phyloP scores from a whole-genome alignment of 441 rosid genomes.

The Dalechampia spathulata region DNA sequence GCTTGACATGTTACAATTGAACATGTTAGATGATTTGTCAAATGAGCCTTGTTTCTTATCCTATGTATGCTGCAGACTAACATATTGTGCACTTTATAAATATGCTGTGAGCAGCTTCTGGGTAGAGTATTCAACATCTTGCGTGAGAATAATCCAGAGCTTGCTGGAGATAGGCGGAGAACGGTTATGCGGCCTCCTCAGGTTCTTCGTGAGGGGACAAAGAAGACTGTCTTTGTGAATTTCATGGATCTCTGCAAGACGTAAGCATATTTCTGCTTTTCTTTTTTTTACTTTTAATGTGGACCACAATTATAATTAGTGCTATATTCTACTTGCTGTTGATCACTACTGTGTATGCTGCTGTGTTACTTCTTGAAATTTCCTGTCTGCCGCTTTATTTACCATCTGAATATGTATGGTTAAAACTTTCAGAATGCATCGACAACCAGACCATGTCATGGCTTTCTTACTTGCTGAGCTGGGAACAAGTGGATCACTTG shows the following conservation, averaged over 20 bases:
- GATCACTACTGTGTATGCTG: not conserved
- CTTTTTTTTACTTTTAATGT: not conserved
- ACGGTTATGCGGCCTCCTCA: constrained; percentile 75
- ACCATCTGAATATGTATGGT: too few relatives aligned
- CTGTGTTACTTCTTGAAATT: not conserved
- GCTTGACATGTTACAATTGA: too few relatives aligned
- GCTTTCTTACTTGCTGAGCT: constrained; percentile 55
- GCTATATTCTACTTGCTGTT: not conserved
- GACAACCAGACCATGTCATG: constrained; percentile 72
- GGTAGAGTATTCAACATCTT: constrained; percentile 63
- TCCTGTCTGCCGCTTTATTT: too few relatives aligned
- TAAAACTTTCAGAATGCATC: constrained; percentile 75
- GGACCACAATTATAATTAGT: not conserved
- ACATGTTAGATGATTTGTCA: too few relatives aligned
- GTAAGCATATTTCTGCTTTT: constrained; percentile 27
- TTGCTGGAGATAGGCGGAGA: constrained; percentile 66
- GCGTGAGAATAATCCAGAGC: constrained; percentile 68
- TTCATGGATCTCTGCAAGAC: constrained; percentile 81
- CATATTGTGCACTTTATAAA: not conserved
- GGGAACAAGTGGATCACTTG: constrained; percentile 62
- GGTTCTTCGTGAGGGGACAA: constrained; percentile 75
- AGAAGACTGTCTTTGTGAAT: constrained; percentile 72
- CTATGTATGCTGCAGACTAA: too few relatives aligned
- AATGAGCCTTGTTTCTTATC: too few relatives aligned
- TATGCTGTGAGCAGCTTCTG: constrained; percentile 45